Evolutionary conservation across 1,284 basidiomycete genomes (phyloP).

Genomic region (Moniliophthora roreri): DNA sequence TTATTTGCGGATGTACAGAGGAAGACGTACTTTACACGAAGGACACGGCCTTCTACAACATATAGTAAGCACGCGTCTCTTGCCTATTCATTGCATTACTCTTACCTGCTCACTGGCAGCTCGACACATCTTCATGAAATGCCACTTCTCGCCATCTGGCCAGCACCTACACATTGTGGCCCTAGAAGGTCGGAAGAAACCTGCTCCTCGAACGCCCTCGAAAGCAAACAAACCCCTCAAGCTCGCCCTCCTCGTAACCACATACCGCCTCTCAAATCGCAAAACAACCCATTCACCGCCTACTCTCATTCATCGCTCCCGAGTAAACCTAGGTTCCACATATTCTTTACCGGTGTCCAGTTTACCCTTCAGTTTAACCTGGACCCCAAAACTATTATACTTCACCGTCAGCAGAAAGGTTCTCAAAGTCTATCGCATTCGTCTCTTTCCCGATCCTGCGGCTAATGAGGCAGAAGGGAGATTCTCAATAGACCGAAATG

Average conservation of each 20-base stretch:
- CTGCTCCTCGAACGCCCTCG: background rate
- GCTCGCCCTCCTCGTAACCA: slow-evolving; percentile 22
- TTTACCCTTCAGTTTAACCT: slow-evolving; percentile 24
- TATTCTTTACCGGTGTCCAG: slow-evolving; percentile 15
- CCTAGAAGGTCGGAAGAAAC: slow-evolving; percentile 22
- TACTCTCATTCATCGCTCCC: slow-evolving; percentile 23
- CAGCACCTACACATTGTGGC: slow-evolving; percentile 26
- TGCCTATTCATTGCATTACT: background rate
- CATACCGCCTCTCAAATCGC: slow-evolving; percentile 24
- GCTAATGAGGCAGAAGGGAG: background rate
- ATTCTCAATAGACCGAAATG: background rate
- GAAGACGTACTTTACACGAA: slow-evolving; percentile 28
- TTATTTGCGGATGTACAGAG: slow-evolving; percentile 26
- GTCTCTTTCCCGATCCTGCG: slow-evolving; percentile 20
- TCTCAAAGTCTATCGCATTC: slow-evolving; percentile 20
- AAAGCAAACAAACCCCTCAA: slow-evolving; percentile 11
- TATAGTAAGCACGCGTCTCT: slow-evolving; percentile 18
- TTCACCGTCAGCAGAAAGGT: slow-evolving; percentile 17
- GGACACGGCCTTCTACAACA: slow-evolving; percentile 25
- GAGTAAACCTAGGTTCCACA: slow-evolving; percentile 17
- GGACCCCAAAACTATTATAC: slow-evolving; percentile 22
- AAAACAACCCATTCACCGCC: slow-evolving; percentile 24
- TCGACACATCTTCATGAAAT: slow-evolving; percentile 26
- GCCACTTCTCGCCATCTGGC: slow-evolving; percentile 27
- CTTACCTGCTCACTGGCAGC: slow-evolving; percentile 16